phyloP scores from a whole-genome alignment of 2,329 filamentous ascomycete species.

The Cordyceps pruinosa region DNA sequence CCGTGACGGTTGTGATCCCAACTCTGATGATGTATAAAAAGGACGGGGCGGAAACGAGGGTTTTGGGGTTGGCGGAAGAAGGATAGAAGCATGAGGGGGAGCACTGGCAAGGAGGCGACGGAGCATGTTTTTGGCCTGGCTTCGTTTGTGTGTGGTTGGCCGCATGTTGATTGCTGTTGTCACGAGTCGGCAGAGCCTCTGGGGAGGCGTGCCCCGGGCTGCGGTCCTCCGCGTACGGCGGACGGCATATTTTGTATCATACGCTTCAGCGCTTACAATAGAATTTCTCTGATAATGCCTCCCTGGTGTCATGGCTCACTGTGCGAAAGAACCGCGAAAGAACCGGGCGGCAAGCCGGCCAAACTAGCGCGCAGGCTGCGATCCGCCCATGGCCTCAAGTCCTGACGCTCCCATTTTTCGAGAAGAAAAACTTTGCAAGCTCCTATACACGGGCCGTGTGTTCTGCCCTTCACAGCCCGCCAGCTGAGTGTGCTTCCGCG shows the following conservation, averaged over 20 bases:
- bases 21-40: conserved; percentile 9
- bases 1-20: not conserved
- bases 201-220: not conserved
- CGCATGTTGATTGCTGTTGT: conserved; percentile 5
- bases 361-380: no score
- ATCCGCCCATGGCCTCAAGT: no score
- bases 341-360: no score
- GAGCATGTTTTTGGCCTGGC: not conserved
- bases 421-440: no score
- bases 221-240: conserved; percentile 1
- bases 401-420: no score
- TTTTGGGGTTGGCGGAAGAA: not conserved
- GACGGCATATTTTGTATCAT: conserved; percentile 13
- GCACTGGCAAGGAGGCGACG: not conserved
- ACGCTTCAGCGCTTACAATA: conserved; percentile 15
- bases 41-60: not conserved
- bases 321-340: no score
- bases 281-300: conserved; percentile 10
- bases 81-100: not conserved
- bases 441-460: no score
- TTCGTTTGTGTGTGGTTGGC: not conserved
- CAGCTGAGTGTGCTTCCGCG: no score
- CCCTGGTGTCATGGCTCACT: not conserved
- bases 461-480: no score
- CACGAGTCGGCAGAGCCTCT: not conserved